These are phyloP conservation scores for Fusarium humuli DNA, from an alignment of 2,329 filamentous ascomycete species.

Conservation along the genomic window DNA sequence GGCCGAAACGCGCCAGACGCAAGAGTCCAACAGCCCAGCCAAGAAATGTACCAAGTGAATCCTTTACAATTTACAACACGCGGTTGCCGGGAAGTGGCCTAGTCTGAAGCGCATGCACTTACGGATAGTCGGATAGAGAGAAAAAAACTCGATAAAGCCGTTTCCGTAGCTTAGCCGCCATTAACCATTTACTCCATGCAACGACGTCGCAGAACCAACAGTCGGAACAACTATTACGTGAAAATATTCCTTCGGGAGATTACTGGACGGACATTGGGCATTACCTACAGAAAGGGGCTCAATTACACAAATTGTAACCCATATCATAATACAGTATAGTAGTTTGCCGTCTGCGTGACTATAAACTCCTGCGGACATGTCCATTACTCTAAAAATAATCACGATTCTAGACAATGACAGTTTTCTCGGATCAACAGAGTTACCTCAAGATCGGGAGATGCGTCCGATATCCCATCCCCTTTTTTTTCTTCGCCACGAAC, in stretches of 20 bases:
- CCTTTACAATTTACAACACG: constrained; percentile 4
- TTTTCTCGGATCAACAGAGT: constrained; percentile 1
- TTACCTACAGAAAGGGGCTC: too few relatives aligned
- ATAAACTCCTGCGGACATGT: neutral
- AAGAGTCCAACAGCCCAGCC: constrained; percentile 7
- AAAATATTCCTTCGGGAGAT: neutral
- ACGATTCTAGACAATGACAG: neutral
- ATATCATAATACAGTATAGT: neutral
- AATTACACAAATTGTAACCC: neutral
- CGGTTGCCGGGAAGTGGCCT: constrained; percentile 14
- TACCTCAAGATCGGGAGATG: constrained; percentile 10
- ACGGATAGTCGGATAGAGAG: constrained; percentile 4
- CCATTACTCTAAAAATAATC: neutral
- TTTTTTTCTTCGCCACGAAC: constrained; percentile 14
- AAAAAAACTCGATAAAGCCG: neutral
- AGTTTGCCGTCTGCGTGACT: neutral
- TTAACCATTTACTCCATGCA: neutral
- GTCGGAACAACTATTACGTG: constrained; percentile 8
- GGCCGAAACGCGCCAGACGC: constrained; percentile 41
- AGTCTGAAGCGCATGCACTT: constrained; percentile 5
- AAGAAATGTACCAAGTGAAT: neutral
- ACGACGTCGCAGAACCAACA: constrained; percentile 1
- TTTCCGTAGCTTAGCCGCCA: constrained; percentile 5
- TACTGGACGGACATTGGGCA: neutral
- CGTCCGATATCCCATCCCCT: neutral